Base-by-base conservation (phyloP, 2,329 filamentous ascomycete species). In the Penicillium brevicompactum region DNA sequence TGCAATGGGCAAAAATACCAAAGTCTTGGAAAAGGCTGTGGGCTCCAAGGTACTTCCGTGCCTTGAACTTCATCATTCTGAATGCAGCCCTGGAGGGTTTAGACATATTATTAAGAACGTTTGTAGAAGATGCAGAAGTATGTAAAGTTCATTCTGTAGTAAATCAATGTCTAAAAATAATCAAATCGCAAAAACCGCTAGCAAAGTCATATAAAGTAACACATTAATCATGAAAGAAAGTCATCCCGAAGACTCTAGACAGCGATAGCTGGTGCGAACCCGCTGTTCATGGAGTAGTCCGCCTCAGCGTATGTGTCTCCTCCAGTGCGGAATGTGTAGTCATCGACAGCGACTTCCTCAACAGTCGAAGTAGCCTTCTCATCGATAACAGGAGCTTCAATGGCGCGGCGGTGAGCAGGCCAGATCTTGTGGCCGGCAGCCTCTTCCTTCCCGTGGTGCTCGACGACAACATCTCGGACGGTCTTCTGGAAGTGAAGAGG, bases 401-500 rank as follows among this genome's bases (percentile, higher is more conserved):
- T n/a, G 5, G 10, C 38, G 16, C 38, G 38, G 8, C 38, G 67
- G 43, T 66, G 52, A 14, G 81, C 80, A 0, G 82, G 82, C 81
- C 81, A 84, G 46, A 84, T 81, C 66, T 84, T 77, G 42, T 70
- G 63, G 4, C 76, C 76, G 0, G 62, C 73, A 8, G 69, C 70
- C 55, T 76, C 70, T 63, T 85, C 82, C 37, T 72, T 72, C 57
- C 74, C 69, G 52, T 55, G 72, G 62, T 85, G 82, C 32, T 76
- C 73, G 44, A 73, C 73, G 31, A 85, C 71, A 10, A 78, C 64
- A 38, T 83, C 78, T 4, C 82, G 80, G 27, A 84, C 79, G 4
- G 71, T 69, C 40, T 77, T 78, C 73, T 85, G 82, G 76, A 85
- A 85, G 70, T 79, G 82, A 0, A 86, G 71, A 0, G 83, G 81